These are phyloP conservation scores for Rosa hybrid DNA, from an alignment of 331 rosid genomes.

Conservation along the genomic window DNA sequence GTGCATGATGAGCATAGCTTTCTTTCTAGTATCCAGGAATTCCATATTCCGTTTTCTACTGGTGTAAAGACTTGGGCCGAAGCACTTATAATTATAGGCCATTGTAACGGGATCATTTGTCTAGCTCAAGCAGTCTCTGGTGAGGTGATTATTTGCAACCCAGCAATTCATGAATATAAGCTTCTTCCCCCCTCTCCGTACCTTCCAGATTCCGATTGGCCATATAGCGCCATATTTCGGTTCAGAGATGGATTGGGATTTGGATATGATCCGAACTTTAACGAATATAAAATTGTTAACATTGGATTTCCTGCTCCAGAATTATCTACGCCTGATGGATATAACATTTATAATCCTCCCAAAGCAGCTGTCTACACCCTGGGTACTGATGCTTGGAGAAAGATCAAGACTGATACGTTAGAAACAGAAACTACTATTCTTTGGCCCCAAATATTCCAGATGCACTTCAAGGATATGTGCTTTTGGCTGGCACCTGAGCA, in stretches of 20 bases:
- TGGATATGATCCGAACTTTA: not conserved
- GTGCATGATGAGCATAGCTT: not conserved
- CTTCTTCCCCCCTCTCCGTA: not conserved
- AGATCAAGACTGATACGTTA: not conserved
- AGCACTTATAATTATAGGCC: not conserved
- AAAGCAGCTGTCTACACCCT: not conserved
- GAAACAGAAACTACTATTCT: not conserved
- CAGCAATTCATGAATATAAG: constrained; percentile 2
- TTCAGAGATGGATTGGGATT: not conserved
- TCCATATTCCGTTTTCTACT: not conserved
- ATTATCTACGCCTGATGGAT: not conserved
- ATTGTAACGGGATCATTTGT: constrained; percentile 14
- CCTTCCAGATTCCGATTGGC: not conserved
- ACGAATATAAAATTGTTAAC: not conserved
- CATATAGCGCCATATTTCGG: fast-evolving
- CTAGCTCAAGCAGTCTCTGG: not conserved
- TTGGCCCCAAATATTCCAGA: not conserved
- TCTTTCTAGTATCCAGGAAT: not conserved
- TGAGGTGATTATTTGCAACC: constrained; percentile 7
- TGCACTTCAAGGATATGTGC: not conserved
- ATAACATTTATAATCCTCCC: not conserved
- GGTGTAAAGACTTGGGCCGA: not conserved
- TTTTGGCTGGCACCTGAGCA: not conserved
- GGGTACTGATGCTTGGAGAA: not conserved
- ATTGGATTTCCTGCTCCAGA: not conserved